Conservation (phyloP, 2,329 filamentous ascomycete genomes). For the Emericellopsis cladophorae region DNA sequence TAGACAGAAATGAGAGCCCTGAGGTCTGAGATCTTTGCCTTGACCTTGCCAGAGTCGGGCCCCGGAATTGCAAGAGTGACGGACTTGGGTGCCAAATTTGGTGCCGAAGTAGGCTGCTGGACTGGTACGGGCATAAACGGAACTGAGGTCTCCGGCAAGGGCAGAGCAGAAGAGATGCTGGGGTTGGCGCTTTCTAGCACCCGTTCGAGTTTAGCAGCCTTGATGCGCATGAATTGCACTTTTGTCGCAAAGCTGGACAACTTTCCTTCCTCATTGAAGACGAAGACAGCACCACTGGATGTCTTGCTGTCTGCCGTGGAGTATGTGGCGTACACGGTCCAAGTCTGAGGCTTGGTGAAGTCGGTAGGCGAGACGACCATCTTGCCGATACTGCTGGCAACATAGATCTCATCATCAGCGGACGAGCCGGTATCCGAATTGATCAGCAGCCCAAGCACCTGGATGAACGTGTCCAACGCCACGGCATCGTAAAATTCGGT, state of each 20-base stretch:
- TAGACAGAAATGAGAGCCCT: not conserved
- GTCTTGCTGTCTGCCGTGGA: not conserved
- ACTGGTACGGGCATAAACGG: not conserved
- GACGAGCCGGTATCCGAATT: conserved; percentile 3
- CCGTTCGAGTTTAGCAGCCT: not conserved
- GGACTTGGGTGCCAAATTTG: not conserved
- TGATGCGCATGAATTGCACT: not conserved
- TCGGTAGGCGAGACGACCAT: not conserved
- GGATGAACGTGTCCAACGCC: conserved; percentile 9
- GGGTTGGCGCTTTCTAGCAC: not conserved
- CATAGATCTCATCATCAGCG: not conserved
- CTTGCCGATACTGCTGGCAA: not conserved
- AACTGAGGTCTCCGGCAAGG: not conserved
- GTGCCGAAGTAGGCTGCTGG: not conserved
- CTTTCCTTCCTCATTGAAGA: not conserved
- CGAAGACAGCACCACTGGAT: not conserved
- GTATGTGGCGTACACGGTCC: not conserved
- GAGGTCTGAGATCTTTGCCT: not conserved
- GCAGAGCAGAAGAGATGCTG: not conserved
- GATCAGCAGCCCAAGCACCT: conserved; percentile 9
- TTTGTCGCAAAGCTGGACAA: not conserved
- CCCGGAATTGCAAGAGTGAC: not conserved
- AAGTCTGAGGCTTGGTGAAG: not conserved
- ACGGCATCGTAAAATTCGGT: conserved; percentile 7
- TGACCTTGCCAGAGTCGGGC: not conserved